Percentiles rank a stretch among this genome's conserved stretches.
These are phyloP conservation scores for Sarocladium strictum DNA, from an alignment of 2,329 filamentous ascomycete genomes.

Conservation along the genomic window DNA sequence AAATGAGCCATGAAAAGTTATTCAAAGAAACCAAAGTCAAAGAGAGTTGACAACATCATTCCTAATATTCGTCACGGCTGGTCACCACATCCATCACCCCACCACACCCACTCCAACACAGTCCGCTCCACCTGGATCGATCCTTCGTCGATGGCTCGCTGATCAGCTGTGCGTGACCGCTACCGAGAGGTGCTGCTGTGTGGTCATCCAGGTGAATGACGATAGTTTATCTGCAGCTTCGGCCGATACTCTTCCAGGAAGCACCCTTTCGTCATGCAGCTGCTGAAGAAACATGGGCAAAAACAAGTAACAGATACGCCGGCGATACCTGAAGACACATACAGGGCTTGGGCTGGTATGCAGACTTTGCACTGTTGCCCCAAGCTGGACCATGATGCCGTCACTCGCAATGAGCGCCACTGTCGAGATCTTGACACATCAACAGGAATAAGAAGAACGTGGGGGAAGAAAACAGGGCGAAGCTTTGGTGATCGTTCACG, in stretches of 20 bases:
- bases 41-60: not conserved
- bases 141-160: slow-evolving; percentile 1
- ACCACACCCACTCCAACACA: slow-evolving; percentile 3
- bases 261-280: not conserved
- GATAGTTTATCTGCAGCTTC: not conserved
- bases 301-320: too few species aligned
- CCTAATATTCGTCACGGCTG: not conserved
- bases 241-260: not conserved
- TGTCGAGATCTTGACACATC: not conserved
- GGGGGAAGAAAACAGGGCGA: not conserved
- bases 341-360: too few species aligned
- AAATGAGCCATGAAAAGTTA: not conserved
- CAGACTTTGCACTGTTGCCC: not conserved
- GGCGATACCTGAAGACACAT: too few species aligned
- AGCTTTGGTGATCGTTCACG: too few species aligned
- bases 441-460: not conserved
- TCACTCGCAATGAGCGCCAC: not conserved
- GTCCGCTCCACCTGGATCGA: slow-evolving; percentile 4
- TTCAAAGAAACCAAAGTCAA: not conserved
- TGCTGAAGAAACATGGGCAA: too few species aligned
- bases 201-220: not conserved
- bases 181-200: not conserved
- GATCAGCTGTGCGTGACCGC: not conserved
- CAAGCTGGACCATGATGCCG: not conserved
- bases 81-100: not conserved